phyloP scores from a whole-genome alignment of 768 basidiomycete genomes.

The Boletus edulis region DNA sequence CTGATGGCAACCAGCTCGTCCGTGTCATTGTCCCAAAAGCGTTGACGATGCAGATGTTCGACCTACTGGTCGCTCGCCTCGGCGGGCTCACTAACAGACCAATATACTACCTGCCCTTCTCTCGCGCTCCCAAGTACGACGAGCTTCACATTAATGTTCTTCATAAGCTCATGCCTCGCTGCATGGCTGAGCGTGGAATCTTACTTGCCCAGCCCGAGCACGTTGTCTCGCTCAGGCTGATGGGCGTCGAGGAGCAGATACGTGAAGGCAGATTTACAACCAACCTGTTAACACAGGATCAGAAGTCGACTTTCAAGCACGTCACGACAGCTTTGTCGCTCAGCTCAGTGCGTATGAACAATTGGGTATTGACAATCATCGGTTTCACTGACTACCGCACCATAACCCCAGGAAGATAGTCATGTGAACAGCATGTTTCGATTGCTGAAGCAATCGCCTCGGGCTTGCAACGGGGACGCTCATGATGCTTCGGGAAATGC shows the following conservation, averaged over 20 bases:
- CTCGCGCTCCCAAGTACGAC: neutral
- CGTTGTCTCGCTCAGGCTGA: neutral
- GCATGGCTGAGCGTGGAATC: constrained; percentile 28
- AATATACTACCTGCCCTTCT: neutral
- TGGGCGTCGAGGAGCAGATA: constrained; percentile 20
- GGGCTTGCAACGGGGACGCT: no score
- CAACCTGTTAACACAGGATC: neutral
- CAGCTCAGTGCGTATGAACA: neutral
- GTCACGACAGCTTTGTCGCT: neutral
- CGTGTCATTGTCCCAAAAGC: constrained; percentile 32
- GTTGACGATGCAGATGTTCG: constrained; percentile 39
- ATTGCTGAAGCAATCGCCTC: no score
- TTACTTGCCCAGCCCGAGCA: neutral
- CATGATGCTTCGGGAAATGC: no score
- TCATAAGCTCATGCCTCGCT: constrained; percentile 24
- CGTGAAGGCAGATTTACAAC: neutral
- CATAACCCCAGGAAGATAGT: no score
- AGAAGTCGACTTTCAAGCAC: no score
- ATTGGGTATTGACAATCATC: no score
- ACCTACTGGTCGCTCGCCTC: constrained; percentile 27
- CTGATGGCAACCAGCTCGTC: neutral
- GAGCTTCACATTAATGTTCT: no score
- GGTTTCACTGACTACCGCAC: no score
- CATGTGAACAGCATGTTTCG: no score
- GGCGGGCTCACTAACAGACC: no score